Evolutionary conservation across 2,329 filamentous ascomycete species (phyloP), one percentile per base, ranked within the genome.

Genomic region (Ceratocystis albifundus): DNA sequence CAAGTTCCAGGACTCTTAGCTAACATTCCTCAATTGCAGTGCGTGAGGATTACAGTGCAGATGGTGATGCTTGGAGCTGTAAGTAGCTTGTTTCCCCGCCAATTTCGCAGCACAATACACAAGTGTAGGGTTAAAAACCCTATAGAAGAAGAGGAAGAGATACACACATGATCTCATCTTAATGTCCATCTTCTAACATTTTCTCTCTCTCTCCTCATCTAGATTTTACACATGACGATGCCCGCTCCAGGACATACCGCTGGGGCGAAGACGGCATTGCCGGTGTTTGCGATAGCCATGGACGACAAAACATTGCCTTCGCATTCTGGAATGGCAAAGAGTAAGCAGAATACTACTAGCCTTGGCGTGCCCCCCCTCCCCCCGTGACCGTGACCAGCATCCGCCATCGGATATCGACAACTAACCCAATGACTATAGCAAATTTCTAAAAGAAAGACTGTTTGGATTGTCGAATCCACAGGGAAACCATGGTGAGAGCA

Each of bases 211-310:
- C 32, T 25, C 59, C 8, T 8, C 25, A 10, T 32, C 4, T 71
- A 95, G 90, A 96, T 78, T 97, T 97, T 75, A 88, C 90, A 32
- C 91, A 97, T 77, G 91, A 96, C 69, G 87, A 96, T 76, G 89
- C 94, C 65, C 85, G 91, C 71, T 92, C 89, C 68, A 85, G 93
- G 76, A 85, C 90, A 69, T 97, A 92, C 75, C 85, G 93, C 72
- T 97, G 93, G 93, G 93, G 93, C 69, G 93, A 97, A 74, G 93
- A 97, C 74, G 93, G 93, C 69, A 97, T 97, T 76, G 91, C 93
- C 66, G 93, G 93, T 74, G 91, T 97, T 32, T 96, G 77, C 69
- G 92, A 96, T 75, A 90, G 89, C 17, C 93, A 97, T 74, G 91
- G 91, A 69, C 78, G 88, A 65, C 89, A 96, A 76, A 96, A 97